Base-by-base conservation (phyloP, 2,329 filamentous ascomycete species). In the Fusarium equiseti region DNA sequence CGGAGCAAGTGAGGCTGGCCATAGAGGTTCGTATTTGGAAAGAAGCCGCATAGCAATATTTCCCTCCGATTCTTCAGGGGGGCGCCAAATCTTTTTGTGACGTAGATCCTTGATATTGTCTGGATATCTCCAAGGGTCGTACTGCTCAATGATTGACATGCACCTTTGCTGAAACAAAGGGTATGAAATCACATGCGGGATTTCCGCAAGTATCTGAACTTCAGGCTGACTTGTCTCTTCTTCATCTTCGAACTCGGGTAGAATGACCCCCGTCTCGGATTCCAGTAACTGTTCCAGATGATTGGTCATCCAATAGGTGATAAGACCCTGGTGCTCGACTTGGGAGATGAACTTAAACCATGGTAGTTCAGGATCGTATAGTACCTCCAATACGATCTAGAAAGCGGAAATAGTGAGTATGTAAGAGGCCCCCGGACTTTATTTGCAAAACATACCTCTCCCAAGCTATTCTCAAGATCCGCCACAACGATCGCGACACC, bases 361-460 rank as follows among this genome's bases (percentile, higher is more conserved):
- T 1, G 79, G 74, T 0, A 76, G 59, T 0, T 79, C 76, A 2
- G 80, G 79, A 27, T 82, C 80, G 32, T 81, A 81, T 6, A 82
- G 70, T 8, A 82, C 70, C 49, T 82, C 80, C 1, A 75, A 1
- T 0, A 79, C 35, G 9, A 74, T 62, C 27, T 59, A 32, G 11
- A 13, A 43, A 29, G 10, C 11, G 6, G 55, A 66, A n/a, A 16
- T 4, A 7, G 10, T 5, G 29, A 51, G 22, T 71, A 10, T 60
- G 29, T 18, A 27, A 22, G 35, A 7, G 11, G 1, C 11, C 10
- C 10, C 7, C 4, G 12, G 22, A 8, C 20, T n/a, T 16, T n/a
- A 4, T 13, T 52, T 22, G n/a, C 15, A 5, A 20, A 22, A 24
- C 73, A 63, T 66, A 76, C 75, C 22, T 32, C 13, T 16, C 44